Conservation (phyloP, 1,284 basidiomycete genomes). For the Sanghuangporus baumii region DNA sequence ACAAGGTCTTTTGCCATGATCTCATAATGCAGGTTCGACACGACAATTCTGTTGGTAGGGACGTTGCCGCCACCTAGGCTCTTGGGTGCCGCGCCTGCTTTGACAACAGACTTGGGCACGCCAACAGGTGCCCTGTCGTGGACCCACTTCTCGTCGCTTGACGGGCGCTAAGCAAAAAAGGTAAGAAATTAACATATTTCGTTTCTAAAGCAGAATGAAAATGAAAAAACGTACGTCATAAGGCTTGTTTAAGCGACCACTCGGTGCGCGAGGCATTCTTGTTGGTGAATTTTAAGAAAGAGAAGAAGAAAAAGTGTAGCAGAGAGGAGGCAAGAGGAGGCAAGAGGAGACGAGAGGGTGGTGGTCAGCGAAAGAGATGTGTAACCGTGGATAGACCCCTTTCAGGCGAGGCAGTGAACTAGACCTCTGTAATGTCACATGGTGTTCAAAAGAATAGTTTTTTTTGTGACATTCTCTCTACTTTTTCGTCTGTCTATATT, state of each 20-base stretch:
- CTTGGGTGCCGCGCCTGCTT: slow-evolving; percentile 19
- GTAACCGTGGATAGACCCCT: not conserved
- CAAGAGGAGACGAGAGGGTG: not conserved
- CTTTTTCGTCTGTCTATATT: too few species aligned
- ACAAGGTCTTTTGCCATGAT: slow-evolving; percentile 84
- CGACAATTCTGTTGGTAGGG: slow-evolving; percentile 58
- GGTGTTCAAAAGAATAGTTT: too few species aligned
- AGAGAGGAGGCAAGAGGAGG: not conserved
- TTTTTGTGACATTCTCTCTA: too few species aligned
- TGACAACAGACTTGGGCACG: slow-evolving; percentile 27
- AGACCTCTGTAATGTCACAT: too few species aligned
- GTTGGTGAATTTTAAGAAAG: not conserved
- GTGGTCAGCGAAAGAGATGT: not conserved
- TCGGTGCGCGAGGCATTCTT: not conserved
- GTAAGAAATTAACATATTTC: not conserved
- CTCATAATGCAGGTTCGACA: slow-evolving; percentile 92
- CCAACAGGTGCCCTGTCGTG: slow-evolving; percentile 61
- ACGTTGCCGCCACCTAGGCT: slow-evolving; percentile 5
- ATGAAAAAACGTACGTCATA: slow-evolving; percentile 38
- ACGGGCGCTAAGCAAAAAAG: slow-evolving; percentile 38
- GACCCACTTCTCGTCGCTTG: slow-evolving; percentile 58
- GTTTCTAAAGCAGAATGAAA: slow-evolving; percentile 8
- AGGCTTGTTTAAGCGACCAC: slow-evolving; percentile 32
- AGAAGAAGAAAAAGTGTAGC: not conserved
- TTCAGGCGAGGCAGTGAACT: slow-evolving; percentile 9